Base-by-base conservation (phyloP, 495 filamentous ascomycete genomes). In the Eremomyces bilateralis region DNA sequence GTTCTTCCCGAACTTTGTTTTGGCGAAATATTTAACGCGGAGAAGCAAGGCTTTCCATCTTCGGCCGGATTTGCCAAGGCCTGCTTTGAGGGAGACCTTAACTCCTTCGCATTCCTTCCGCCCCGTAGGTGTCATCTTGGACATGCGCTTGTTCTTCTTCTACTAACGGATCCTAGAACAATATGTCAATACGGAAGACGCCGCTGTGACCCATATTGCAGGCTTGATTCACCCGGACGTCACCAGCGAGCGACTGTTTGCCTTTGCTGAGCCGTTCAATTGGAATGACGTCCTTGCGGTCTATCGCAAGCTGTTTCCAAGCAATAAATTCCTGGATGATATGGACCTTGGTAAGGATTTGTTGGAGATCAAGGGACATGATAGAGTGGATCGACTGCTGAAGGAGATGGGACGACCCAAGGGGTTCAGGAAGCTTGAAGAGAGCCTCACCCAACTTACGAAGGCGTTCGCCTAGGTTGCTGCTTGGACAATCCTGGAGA, bases 111-210 rank as follows among this genome's bases (percentile, higher is more conserved):
- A 28, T 28, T 27, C 10, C 12, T 8, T 20, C 12, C 33, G 4
- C 28, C 22, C 35, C 35, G 6, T 15, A 33, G 15, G n/a, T n/a
- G n/a, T n/a, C n/a, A n/a, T n/a, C n/a, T n/a, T n/a, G n/a, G n/a
- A 25, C 5, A 10, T 35, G 19, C 15, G 16, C 22, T 2, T 34
- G 2, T n/a, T 32, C 15, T 2, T 27, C 15, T 24, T 15, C 5
- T 25, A 36, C 25, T 22, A 42, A n/a, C 46, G 39, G 8, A 42
- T 35, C 27, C n/a, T n/a, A n/a, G n/a, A n/a, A n/a, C 45, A 36
- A 3, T 51, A 29, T 35, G 49, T 70, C 22, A 49, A 70, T 37
- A 61, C 69, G 2, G 43, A 52, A 21, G 67, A 74, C 35, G 47
- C 41, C 3, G 66, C 62, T 0, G 46, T 47, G 1, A 45, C 71